Evolutionary conservation across 495 filamentous ascomycete genomes (phyloP).

Genomic region (Xylaria flabelliformis): DNA sequence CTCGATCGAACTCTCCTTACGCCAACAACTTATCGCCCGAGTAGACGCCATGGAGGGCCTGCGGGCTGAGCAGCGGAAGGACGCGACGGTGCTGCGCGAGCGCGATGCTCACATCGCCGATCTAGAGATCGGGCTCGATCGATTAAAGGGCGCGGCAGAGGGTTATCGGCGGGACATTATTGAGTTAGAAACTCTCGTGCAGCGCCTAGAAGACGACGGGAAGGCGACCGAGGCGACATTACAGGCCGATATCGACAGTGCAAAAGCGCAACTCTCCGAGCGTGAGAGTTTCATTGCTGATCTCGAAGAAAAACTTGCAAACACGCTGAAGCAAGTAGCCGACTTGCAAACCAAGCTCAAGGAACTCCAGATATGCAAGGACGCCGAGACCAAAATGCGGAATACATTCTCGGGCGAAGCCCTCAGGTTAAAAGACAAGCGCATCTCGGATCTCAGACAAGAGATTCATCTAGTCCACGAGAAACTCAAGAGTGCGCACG

Average conservation of each 20-base stretch:
- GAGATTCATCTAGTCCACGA: constrained; percentile 47
- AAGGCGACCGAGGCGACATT: constrained; percentile 30
- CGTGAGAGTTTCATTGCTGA: constrained; percentile 47
- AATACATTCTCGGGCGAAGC: constrained; percentile 44
- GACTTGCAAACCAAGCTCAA: constrained; percentile 48
- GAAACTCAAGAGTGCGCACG: constrained; percentile 46
- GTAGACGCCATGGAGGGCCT: constrained; percentile 50
- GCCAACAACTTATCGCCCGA: constrained; percentile 55
- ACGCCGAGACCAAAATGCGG: constrained; percentile 46
- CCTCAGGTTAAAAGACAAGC: constrained; percentile 52
- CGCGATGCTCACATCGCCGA: constrained; percentile 61
- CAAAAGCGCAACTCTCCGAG: constrained; percentile 48
- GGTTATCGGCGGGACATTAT: constrained; percentile 69
- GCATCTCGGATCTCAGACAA: constrained; percentile 47
- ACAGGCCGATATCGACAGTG: constrained; percentile 38
- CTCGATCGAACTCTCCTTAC: constrained; percentile 50
- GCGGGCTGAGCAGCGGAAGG: constrained; percentile 52
- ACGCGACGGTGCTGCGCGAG: constrained; percentile 42
- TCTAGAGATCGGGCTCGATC: constrained; percentile 63
- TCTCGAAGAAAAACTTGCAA: constrained; percentile 40
- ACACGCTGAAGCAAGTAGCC: constrained; percentile 36
- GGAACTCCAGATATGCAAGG: constrained; percentile 49
- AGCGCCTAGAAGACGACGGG: constrained; percentile 20
- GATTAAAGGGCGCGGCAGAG: constrained; percentile 66
- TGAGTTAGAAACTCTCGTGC: constrained; percentile 56